A percentile compares a stretch with the other conserved stretches of the same genome.
Evolutionary conservation across 495 filamentous ascomycete genomes (phyloP).

Genomic region (Tuber brumale): DNA sequence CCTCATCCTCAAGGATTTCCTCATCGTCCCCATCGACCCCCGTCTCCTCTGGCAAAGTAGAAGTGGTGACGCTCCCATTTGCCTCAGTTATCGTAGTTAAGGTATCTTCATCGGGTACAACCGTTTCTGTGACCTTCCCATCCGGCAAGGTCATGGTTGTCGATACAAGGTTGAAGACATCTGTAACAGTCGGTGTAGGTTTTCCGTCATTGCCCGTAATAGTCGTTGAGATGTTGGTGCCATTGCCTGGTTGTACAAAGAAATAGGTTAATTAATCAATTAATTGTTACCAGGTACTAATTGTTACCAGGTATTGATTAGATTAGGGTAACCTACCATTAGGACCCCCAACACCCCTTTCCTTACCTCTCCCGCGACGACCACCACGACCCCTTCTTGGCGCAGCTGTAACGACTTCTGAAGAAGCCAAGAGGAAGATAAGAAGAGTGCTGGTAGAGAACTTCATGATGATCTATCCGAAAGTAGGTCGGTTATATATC

Average conservation of each 20-base stretch:
- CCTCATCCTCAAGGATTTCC: background rate
- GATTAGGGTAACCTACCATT: background rate
- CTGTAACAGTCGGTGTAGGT: background rate
- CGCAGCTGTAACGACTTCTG: slow-evolving; percentile 17
- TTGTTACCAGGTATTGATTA: background rate
- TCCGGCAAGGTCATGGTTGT: background rate
- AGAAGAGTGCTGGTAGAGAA: slow-evolving; percentile 17
- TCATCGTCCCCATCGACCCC: background rate
- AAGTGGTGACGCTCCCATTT: slow-evolving; percentile 14
- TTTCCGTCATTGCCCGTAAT: background rate
- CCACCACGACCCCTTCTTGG: slow-evolving; percentile 17
- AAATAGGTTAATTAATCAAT: background rate
- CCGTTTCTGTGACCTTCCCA: background rate
- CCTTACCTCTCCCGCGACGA: slow-evolving; percentile 8
- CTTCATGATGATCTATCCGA: slow-evolving; percentile 18
- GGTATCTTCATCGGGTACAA: slow-evolving; percentile 1
- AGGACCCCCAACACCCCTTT: background rate
- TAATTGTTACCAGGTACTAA: background rate
- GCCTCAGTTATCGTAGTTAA: slow-evolving; percentile 11
- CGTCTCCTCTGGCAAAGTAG: slow-evolving; percentile 15
- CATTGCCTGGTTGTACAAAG: background rate
- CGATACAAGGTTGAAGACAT: background rate
- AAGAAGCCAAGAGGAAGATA: slow-evolving; percentile 14
- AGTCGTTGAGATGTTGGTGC: background rate
- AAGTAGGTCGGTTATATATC: slow-evolving; percentile 2